Conservation (phyloP, 2,329 filamentous ascomycete species). For the Podosphaera fusca region DNA sequence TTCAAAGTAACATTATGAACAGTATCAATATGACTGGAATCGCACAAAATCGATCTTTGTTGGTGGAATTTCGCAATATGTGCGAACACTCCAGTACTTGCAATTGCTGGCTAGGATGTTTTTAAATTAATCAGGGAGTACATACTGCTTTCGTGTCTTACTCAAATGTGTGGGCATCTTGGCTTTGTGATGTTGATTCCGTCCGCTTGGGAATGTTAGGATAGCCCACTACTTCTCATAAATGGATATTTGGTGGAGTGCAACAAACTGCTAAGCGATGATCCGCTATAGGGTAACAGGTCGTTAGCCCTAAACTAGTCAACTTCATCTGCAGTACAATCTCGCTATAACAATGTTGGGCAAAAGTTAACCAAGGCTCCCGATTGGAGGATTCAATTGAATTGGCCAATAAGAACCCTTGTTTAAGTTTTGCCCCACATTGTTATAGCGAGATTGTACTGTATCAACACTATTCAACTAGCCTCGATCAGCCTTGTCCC, state of each 20-base stretch:
- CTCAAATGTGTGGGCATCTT: slow-evolving; percentile 52
- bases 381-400: too few relatives aligned
- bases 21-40: background rate
- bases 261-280: background rate
- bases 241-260: background rate
- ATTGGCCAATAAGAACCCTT: too few relatives aligned
- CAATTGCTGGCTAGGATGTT: background rate
- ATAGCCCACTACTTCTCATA: background rate
- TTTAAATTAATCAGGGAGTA: slow-evolving; percentile 12
- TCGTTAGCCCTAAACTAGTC: background rate
- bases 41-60: background rate
- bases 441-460: too few relatives aligned
- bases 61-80: background rate
- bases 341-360: too few relatives aligned
- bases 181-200: slow-evolving; percentile 17
- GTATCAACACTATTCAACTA: too few relatives aligned
- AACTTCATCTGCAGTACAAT: too few relatives aligned
- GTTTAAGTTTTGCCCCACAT: too few relatives aligned
- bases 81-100: background rate
- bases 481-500: too few relatives aligned
- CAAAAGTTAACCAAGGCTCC: too few relatives aligned
- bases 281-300: background rate
- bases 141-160: slow-evolving; percentile 61
- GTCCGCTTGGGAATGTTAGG: background rate
- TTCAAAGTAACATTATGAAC: background rate